Base-by-base conservation (phyloP, 208 protist genomes). In the Crithidia fasciculata region DNA sequence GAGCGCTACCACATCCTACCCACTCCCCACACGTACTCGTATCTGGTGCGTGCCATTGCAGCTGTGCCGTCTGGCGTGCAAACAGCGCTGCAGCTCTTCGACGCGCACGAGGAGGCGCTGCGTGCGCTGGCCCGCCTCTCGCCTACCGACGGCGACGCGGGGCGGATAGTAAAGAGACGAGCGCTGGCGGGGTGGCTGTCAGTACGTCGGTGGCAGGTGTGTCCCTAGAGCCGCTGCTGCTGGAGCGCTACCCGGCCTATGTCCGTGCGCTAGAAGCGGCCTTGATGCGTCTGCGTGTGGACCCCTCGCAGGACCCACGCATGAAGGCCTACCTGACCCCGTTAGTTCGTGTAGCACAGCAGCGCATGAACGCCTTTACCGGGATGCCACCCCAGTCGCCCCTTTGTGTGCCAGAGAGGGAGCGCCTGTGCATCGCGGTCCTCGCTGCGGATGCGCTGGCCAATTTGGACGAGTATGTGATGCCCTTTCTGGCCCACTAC, bases 1-100 rank as follows among this genome's bases (percentile, higher is more conserved):
- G 66, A 73, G 39, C 76, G 57, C 28, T 93, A 93, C 61, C 74
- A 80, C 64, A 90, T 95, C 64, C 9, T 64, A 8, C 80, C 89
- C 7, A 96, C 88, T 4, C 91, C 91, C 50, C 82, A 93, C 71
- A 92, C 89, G 8, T 93, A 92, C 64, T 81, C 89, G n/a, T 94
- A 87, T 64, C 70, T 94, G 12, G 53, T 89, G 15, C 70, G 73
- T 16, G 76, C 87, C 4, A 80, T 78, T 19, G 72, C 62, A 8
- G 55, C 59, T 47, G 40, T 73, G 18, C 81, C 85, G 47, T 60
- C 60, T 4, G 88, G 91, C 39, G 80, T 83, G 18, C 52, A 47
- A 2, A 89, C 81, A 2, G 82, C 80, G n/a, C 84, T 96, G 53
- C 78, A 84, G 28, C 74, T 94, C 16, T 93, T 87, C 76, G 91